Percentiles rank a stretch among this genome's conserved stretches.
Conservation (phyloP, 1,284 basidiomycete genomes). For the Ceratobasidium sp. region DNA sequence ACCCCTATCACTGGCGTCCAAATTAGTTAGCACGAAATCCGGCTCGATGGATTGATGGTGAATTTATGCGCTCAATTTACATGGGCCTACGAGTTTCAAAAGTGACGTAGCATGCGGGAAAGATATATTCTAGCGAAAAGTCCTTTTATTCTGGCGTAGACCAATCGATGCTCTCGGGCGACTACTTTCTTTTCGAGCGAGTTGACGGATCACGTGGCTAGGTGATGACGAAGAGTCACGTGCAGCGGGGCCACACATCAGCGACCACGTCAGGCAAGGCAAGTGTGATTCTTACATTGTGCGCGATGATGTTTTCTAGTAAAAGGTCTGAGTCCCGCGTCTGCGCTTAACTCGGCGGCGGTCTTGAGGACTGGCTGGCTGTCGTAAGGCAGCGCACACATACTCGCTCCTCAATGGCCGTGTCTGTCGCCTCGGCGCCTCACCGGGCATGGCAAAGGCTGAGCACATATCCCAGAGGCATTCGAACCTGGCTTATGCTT, state of each 20-base stretch:
- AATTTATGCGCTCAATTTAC: too few species aligned
- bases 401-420: constrained; percentile 19
- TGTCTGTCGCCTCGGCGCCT: not conserved
- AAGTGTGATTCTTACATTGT: not conserved
- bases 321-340: constrained; percentile 38
- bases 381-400: constrained; percentile 37
- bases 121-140: too few species aligned
- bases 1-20: too few species aligned
- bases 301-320: constrained; percentile 35
- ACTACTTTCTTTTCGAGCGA: too few species aligned
- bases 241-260: not conserved
- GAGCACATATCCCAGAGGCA: constrained; percentile 11
- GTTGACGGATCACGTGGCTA: not conserved
- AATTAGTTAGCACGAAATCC: too few species aligned
- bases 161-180: too few species aligned
- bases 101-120: too few species aligned
- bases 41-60: too few species aligned
- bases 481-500: constrained; percentile 5
- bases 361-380: constrained; percentile 17
- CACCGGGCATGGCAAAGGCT: constrained; percentile 29
- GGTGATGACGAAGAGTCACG: not conserved
- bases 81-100: too few species aligned
- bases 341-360: constrained; percentile 29
- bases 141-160: too few species aligned
- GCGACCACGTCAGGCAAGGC: constrained; percentile 9